Base-by-base conservation (phyloP, 768 basidiomycete genomes). In the Rhodotorula paludigena region DNA sequence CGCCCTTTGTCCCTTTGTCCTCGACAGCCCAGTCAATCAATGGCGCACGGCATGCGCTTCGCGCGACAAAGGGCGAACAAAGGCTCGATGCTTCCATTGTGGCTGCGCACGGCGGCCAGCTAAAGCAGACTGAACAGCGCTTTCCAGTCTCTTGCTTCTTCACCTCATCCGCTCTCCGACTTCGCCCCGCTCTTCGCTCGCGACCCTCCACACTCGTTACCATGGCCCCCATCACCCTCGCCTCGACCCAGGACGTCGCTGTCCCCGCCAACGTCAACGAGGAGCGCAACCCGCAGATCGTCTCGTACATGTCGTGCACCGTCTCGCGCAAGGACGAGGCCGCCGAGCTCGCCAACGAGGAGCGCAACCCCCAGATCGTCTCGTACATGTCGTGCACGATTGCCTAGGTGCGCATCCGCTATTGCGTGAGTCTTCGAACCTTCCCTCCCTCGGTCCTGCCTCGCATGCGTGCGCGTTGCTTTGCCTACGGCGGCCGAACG, bases 181-280 rank as follows among this genome's bases (percentile, higher is more conserved):
- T 23, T 20, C 15, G 8, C 20, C 36, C 28, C n/a, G 15, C 36
- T 39, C 35, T n/a, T 35, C n/a, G 21, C 25, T 14, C 54, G 7
- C n/a, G 1, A n/a, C 39, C 28, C 28, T 14, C 39, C 36, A 30
- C 54, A 56, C 36, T 36, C 53, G 2, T 39, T 28, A 2, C 14
- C 49, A 54, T 56, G 54, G 54, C 54, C 54, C 54, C 54, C 54
- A 56, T 56, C 54, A 41, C 36, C 16, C 11, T 56, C 39, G 38
- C 54, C 54, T n/a, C 12, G 16, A 32, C 54, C 39, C n/a, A 39
- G 25, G 36, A 56, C 25, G 39, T 15, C 54, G 54, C 54, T 6
- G n/a, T 30, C 11, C 23, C 45, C 25, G 48, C 54, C 38, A 7
- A 41, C 54, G 54, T 41, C 54, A 41, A 56, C 54, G 54, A 28